Percentiles rank a stretch among this genome's conserved stretches.
These are phyloP conservation scores for Tricholoma furcatifolium DNA, from an alignment of 768 basidiomycete species.

Conservation along the genomic window DNA sequence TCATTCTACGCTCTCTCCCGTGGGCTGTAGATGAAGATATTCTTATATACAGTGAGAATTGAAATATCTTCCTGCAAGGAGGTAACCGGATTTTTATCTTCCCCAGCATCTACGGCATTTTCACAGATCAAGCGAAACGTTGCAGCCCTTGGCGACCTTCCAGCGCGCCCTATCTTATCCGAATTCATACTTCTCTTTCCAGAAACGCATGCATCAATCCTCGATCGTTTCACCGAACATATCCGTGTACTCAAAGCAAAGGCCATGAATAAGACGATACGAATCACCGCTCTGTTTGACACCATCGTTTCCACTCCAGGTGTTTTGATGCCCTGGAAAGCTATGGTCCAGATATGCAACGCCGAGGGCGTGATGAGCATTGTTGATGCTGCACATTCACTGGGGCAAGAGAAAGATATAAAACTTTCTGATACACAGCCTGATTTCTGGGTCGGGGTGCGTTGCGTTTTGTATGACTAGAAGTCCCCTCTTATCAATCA, in stretches of 20 bases:
- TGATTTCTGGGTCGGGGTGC: slow-evolving; percentile 75
- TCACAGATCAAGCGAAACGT: neutral
- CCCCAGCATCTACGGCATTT: slow-evolving; percentile 5
- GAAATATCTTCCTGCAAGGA: neutral
- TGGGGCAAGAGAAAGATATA: slow-evolving; percentile 68
- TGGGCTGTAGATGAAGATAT: slow-evolving; percentile 62
- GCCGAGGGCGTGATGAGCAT: slow-evolving; percentile 62
- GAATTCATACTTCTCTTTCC: neutral
- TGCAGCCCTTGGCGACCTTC: neutral
- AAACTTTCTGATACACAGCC: slow-evolving; percentile 53
- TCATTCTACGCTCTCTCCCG: slow-evolving; percentile 62
- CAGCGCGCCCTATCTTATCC: neutral
- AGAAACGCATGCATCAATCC: neutral
- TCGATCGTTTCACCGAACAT: neutral
- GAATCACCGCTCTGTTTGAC: slow-evolving; percentile 59
- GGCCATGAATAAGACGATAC: slow-evolving; percentile 6
- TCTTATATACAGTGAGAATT: neutral
- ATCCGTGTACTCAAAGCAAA: neutral
- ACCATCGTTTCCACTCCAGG: slow-evolving; percentile 61
- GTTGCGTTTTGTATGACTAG: slow-evolving; percentile 26
- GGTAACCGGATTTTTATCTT: neutral
- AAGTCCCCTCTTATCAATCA: neutral
- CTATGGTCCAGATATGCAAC: slow-evolving; percentile 62
- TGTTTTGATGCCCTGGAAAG: slow-evolving; percentile 65
- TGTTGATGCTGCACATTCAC: slow-evolving; percentile 75